Percentiles rank a stretch among this genome's conserved stretches.
Conservation (phyloP, 2,329 filamentous ascomycete genomes). For the Paecilomyces variotii region DNA sequence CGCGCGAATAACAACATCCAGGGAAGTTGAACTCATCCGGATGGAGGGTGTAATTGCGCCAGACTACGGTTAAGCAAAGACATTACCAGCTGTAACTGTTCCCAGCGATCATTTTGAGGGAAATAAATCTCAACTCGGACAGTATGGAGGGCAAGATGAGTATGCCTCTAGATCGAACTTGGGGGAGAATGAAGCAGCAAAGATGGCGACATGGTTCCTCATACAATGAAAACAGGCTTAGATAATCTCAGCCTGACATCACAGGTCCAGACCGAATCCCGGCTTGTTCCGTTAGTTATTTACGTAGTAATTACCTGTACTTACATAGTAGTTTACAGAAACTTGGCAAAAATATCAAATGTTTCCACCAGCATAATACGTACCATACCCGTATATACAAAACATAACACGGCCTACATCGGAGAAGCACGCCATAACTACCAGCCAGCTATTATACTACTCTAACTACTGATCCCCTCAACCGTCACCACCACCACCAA, state of each 20-base stretch:
- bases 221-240: background rate
- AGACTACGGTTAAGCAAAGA: background rate
- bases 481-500: too few species aligned
- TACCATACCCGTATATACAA: background rate
- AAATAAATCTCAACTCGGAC: too few species aligned
- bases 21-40: background rate
- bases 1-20: background rate
- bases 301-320: background rate
- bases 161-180: background rate
- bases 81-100: too few species aligned
- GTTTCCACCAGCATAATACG: too few species aligned
- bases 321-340: too few species aligned
- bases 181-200: too few species aligned
- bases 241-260: slow-evolving; percentile 5
- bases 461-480: too few species aligned
- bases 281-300: background rate
- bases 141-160: background rate
- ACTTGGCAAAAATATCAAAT: too few species aligned
- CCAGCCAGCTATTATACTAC: background rate
- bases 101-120: too few species aligned
- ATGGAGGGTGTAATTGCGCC: background rate
- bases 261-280: background rate
- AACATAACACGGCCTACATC: background rate
- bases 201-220: background rate
- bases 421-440: background rate